Base-by-base conservation (phyloP, 257 asterid species). In the Lycium ferocissimum region DNA sequence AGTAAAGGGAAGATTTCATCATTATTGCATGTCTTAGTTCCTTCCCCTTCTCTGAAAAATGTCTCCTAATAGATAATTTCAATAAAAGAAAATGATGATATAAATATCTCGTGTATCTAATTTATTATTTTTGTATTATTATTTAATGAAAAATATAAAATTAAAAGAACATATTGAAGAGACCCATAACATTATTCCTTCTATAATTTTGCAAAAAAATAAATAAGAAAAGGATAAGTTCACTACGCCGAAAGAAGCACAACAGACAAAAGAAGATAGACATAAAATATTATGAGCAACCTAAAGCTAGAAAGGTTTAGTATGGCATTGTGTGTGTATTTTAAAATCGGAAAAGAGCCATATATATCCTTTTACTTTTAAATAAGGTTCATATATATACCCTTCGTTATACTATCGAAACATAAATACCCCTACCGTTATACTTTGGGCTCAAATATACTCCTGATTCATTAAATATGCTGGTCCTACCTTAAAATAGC, bases 161-260 rank as follows among this genome's bases (percentile, higher is more conserved):
- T 49, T 70, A 40, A 40, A 70, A 45, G 54, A 70, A 40, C 54
- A 40, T 40, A n/a, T 70, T 70, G 15, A 15, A 40, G 9, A 38
- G 79, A 40, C 17, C 3, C 6, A 70, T 70, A 51, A 15, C 26
- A 40, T 40, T 70, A 40, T 70, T 70, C 51, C 81, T 12, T 22
- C 14, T 49, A 47, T 11, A 26, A 22, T 11, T 47, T 73, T 26
- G 6, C 59, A 47, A 20, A 73, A n/a, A n/a, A 47, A 11, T 15
- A 38, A 10, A 20, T 45, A 47, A 73, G 20, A n/a, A 5, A 33
- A 3, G 12, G 2, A 73, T 47, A 5, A 75, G 38, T 51, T 75
- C 40, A 75, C 43, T 6, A 49, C 81, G 81, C 61, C 81, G 62
- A 75, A 75, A 75, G 81, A 75, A 75, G 61, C 62, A 75, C 81